Conservation (phyloP, 495 filamentous ascomycete genomes). For the Chaetomium cochliodes region DNA sequence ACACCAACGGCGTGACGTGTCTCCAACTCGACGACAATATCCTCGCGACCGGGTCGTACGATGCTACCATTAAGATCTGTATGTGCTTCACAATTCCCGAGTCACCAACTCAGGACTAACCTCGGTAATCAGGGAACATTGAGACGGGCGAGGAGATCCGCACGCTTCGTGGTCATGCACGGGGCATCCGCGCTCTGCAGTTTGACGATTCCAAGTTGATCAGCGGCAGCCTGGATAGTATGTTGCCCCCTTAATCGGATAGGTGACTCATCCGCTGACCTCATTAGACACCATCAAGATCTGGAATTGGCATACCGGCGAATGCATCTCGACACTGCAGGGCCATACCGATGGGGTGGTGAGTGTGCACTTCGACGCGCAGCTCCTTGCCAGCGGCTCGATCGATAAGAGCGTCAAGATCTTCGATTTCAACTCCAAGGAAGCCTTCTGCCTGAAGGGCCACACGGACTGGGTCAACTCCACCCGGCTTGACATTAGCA, state of each 20-base stretch:
- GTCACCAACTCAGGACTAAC: slow-evolving; percentile 7
- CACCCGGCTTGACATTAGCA: slow-evolving; percentile 75
- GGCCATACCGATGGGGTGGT: slow-evolving; percentile 81
- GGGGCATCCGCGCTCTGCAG: slow-evolving; percentile 82
- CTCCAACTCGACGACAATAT: slow-evolving; percentile 94
- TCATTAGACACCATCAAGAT: slow-evolving; percentile 64
- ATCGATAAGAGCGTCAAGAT: slow-evolving; percentile 88
- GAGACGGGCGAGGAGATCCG: slow-evolving; percentile 81
- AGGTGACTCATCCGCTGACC: slow-evolving; percentile 16
- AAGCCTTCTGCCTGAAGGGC: slow-evolving; percentile 71
- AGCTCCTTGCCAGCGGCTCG: slow-evolving; percentile 81
- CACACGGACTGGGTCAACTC: slow-evolving; percentile 95
- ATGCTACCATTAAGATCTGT: slow-evolving; percentile 91
- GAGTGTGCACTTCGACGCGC: slow-evolving; percentile 76
- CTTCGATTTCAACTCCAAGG: slow-evolving; percentile 86
- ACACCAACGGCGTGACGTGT: slow-evolving; percentile 93
- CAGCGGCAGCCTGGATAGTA: slow-evolving; percentile 38
- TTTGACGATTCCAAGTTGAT: slow-evolving; percentile 79
- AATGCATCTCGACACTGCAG: slow-evolving; percentile 75
- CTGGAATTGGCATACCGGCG: slow-evolving; percentile 95
- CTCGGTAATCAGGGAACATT: slow-evolving; percentile 59
- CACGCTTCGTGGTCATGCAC: slow-evolving; percentile 76
- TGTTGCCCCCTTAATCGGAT: background rate
- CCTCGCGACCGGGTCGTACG: slow-evolving; percentile 91
- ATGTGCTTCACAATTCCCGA: slow-evolving; percentile 5